Conservation (phyloP, 1,284 basidiomycete species). For the Cystobasidium sp. region DNA sequence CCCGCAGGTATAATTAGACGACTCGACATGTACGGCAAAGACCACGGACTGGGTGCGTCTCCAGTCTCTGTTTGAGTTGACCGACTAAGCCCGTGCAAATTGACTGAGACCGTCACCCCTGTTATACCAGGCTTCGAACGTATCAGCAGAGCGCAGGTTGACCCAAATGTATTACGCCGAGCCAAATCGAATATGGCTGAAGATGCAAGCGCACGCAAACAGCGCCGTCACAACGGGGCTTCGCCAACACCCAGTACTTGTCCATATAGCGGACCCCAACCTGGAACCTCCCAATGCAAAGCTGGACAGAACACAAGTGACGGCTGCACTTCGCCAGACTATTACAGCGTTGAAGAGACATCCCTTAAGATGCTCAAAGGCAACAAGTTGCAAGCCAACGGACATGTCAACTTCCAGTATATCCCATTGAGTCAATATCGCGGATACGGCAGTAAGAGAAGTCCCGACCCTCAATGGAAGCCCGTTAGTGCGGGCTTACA, state of each 20-base stretch:
- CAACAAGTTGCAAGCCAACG: constrained; percentile 24
- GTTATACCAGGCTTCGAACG: constrained; percentile 6
- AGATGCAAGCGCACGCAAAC: neutral
- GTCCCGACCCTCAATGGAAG: constrained; percentile 18
- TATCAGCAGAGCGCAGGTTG: constrained; percentile 9
- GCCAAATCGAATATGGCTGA: neutral
- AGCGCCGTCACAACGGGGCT: neutral
- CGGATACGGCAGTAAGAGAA: constrained; percentile 23
- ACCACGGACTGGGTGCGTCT: neutral
- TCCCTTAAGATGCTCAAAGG: constrained; percentile 3
- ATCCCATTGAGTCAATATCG: constrained; percentile 29
- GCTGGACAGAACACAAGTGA: constrained; percentile 15
- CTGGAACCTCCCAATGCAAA: constrained; percentile 10
- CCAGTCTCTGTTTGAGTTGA: too few species aligned
- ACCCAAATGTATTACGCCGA: neutral
- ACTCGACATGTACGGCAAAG: neutral
- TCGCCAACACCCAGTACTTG: constrained; percentile 10
- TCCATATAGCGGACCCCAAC: constrained; percentile 13
- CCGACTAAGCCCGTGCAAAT: too few species aligned
- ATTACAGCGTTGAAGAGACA: constrained; percentile 4
- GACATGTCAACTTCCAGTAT: constrained; percentile 39
- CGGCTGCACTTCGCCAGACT: constrained; percentile 9
- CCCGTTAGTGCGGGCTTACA: constrained; percentile 10
- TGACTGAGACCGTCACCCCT: too few species aligned
- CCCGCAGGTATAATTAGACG: neutral